phyloP scores from a whole-genome alignment of 108 stramenopile genomes.

The Craspedostauros australis region DNA sequence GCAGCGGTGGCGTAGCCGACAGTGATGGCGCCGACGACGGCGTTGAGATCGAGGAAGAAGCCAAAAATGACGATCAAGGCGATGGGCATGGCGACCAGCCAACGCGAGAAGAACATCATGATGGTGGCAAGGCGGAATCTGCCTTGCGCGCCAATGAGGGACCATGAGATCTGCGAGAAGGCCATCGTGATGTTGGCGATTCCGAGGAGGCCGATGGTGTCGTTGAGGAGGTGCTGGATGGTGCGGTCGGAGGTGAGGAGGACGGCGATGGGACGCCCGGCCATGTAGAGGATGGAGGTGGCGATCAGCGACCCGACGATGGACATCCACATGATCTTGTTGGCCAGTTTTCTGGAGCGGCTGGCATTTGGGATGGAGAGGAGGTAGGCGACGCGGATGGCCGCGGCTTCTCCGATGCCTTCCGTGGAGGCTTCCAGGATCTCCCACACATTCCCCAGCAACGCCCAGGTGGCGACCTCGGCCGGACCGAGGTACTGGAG shows the following conservation, averaged over 20 bases:
- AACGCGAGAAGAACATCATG: slow-evolving; percentile 36
- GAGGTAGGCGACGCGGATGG: slow-evolving; percentile 55
- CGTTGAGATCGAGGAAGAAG: slow-evolving; percentile 31
- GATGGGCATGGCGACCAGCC: slow-evolving; percentile 53
- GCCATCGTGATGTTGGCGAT: slow-evolving; percentile 63
- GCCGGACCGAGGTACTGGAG: slow-evolving; percentile 55
- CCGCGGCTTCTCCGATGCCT: slow-evolving; percentile 67
- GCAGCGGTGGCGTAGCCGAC: slow-evolving; percentile 49
- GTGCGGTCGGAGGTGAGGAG: slow-evolving; percentile 49
- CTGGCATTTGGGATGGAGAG: slow-evolving; percentile 42
- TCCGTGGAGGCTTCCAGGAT: slow-evolving; percentile 66
- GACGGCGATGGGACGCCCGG: slow-evolving; percentile 27
- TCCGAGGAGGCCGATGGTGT: slow-evolving; percentile 54
- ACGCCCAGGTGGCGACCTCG: slow-evolving; percentile 70
- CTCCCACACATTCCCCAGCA: slow-evolving; percentile 68
- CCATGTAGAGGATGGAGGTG: slow-evolving; percentile 45
- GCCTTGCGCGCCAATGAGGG: slow-evolving; percentile 59
- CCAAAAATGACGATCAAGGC: slow-evolving; percentile 35
- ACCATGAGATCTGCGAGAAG: slow-evolving; percentile 52
- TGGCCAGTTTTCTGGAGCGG: slow-evolving; percentile 44
- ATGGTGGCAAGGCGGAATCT: slow-evolving; percentile 47
- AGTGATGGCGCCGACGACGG: slow-evolving; percentile 34
- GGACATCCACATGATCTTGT: slow-evolving; percentile 44
- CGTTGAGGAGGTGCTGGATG: slow-evolving; percentile 48
- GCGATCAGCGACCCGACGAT: slow-evolving; percentile 34